A percentile compares a stretch with the other conserved stretches of the same genome.
phyloP scores from a whole-genome alignment of 345 rosid genomes.

The Mangifera indica region DNA sequence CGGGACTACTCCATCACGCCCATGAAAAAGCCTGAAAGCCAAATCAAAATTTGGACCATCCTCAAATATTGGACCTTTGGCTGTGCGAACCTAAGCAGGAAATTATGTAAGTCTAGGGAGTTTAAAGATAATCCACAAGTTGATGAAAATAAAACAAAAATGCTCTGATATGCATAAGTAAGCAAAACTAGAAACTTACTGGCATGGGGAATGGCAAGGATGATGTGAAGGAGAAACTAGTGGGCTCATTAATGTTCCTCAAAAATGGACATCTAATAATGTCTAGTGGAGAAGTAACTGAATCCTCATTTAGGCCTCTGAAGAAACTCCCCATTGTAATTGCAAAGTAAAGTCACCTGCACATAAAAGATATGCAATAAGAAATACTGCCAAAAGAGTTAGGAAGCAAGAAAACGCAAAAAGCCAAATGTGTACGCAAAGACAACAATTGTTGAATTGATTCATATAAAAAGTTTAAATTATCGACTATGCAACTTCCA shows the following conservation, averaged over 20 bases:
- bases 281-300: constrained; percentile 47
- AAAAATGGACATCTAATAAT: constrained; percentile 83
- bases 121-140: not conserved
- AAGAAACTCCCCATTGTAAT: constrained; percentile 56
- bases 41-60: constrained; percentile 95
- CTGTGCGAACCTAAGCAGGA: constrained; percentile 46
- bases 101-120: not conserved
- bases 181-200: constrained; percentile 40
- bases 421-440: not conserved
- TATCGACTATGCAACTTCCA: not conserved
- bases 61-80: constrained; percentile 92
- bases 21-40: constrained; percentile 93
- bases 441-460: not conserved
- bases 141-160: not conserved
- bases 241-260: constrained; percentile 95
- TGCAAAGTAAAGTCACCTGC: constrained; percentile 32
- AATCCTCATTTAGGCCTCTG: constrained; percentile 52
- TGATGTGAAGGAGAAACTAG: constrained; percentile 75
- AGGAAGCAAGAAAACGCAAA: not conserved
- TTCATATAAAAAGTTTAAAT: not conserved
- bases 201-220: constrained; percentile 67
- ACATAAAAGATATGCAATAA: constrained; percentile 1
- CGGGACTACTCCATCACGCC: constrained; percentile 92
- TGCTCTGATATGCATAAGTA: not conserved
- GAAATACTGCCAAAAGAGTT: not conserved